These are phyloP conservation scores for Rhynchosporium graminicola DNA, from an alignment of 2,329 filamentous ascomycete species.

Conservation along the genomic window DNA sequence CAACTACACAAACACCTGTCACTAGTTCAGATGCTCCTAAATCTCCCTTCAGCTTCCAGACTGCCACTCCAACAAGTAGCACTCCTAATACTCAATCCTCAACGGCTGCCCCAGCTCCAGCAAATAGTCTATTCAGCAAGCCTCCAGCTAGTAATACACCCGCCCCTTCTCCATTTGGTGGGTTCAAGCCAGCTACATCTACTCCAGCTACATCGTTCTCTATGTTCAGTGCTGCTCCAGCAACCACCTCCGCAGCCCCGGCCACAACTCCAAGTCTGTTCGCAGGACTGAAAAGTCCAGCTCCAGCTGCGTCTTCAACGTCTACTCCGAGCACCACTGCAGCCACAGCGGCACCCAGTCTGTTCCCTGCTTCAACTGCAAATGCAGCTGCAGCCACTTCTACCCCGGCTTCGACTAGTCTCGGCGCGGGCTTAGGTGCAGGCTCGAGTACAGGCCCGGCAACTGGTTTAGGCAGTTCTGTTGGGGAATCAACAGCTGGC, in stretches of 20 bases:
- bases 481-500: constrained; percentile 10
- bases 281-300: constrained; percentile 6
- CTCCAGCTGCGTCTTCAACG: constrained; percentile 24
- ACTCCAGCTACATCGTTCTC: constrained; percentile 29
- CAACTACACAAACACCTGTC: constrained; percentile 16
- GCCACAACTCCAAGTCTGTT: constrained; percentile 26
- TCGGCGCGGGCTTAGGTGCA: constrained; percentile 8
- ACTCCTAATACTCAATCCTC: constrained; percentile 17
- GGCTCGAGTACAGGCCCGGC: background rate
- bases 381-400: constrained; percentile 39
- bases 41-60: constrained; percentile 28
- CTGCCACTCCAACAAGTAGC: constrained; percentile 21
- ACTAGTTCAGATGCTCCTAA: constrained; percentile 26
- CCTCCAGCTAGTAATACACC: constrained; percentile 21
- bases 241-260: constrained; percentile 26
- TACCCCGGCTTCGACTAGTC: constrained; percentile 6
- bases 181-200: constrained; percentile 22
- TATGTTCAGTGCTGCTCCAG: constrained; percentile 37
- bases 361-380: constrained; percentile 39
- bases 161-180: constrained; percentile 22
- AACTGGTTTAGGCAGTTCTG: constrained; percentile 6
- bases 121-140: constrained; percentile 12
- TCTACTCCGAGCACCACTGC: constrained; percentile 30
- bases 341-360: constrained; percentile 31
- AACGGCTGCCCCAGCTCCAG: constrained; percentile 26